Conservation (phyloP, 306 rosid genomes). For the Hippophae gyantsensis region DNA sequence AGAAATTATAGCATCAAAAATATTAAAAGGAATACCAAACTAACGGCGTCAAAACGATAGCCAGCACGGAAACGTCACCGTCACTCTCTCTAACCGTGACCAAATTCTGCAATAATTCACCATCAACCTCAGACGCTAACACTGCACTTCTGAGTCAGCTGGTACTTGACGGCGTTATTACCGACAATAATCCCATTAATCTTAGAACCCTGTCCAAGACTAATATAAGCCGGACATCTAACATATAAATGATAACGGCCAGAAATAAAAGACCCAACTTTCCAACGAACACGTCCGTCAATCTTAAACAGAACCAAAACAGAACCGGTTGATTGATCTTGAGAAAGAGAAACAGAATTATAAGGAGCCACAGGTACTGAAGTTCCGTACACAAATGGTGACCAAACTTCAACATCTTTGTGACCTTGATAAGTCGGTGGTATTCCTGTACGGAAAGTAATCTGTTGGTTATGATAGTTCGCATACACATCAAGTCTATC, state of each 20-base stretch:
- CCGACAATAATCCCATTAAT: constrained; percentile 31
- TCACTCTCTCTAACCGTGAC: neutral
- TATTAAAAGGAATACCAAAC: neutral
- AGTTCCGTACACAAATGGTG: constrained; percentile 71
- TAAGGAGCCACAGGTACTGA: constrained; percentile 69
- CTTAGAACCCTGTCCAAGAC: constrained; percentile 22
- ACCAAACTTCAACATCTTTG: constrained; percentile 70
- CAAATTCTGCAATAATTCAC: neutral
- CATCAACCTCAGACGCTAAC: constrained; percentile 47
- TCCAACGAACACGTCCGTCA: constrained; percentile 80
- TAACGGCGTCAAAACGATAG: constrained; percentile 1
- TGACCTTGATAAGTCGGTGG: constrained; percentile 81
- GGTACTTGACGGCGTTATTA: constrained; percentile 60
- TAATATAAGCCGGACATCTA: constrained; percentile 59
- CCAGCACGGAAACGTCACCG: neutral
- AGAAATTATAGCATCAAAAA: neutral
- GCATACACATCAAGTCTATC: constrained; percentile 65
- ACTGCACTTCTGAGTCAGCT: constrained; percentile 48
- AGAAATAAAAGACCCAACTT: constrained; percentile 56
- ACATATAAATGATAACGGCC: constrained; percentile 60
- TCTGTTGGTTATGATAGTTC: constrained; percentile 55
- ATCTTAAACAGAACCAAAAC: constrained; percentile 32
- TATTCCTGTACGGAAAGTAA: constrained; percentile 55
- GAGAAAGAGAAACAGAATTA: constrained; percentile 28
- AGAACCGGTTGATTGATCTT: constrained; percentile 44